Evolutionary conservation across 2,329 filamentous ascomycete species (phyloP), one percentile per base, ranked within the genome.

Genomic region (Xylaria multiplex): DNA sequence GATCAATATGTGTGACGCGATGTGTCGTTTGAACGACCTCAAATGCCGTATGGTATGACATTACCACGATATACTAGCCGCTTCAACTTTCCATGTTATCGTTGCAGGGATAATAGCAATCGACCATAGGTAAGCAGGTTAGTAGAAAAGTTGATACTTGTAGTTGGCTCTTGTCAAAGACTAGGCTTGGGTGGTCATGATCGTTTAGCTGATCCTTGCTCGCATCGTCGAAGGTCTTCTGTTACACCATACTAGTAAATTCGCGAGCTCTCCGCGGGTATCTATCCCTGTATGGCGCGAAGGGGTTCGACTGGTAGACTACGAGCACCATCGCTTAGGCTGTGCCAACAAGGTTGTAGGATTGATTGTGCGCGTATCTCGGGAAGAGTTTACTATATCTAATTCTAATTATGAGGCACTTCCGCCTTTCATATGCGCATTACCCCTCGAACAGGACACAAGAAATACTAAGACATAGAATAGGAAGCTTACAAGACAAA

Each of bases 1-100:
- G 62, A 62, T 50, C 30, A 57, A 66, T 67, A 63, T 59, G 54
- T 14, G 55, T 62, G 59, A 57, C 54, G 65, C 48, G 32, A 57
- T 32, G 37, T 32, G 22, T 53, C 35, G 45, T 59, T 56, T 35
- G 14, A 50, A 55, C 27, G n/a, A 46, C 32, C 32, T 42, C 32
- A 50, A 11, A 32, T 42, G 40, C 32, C 32, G 27, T 30, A 42
- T 50, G 62, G 43, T 55, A 19, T 40, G 32, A n/a, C 43, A 50
- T 43, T 57, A 30, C 37, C 8, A 61, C 57, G 27, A 14, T 9
- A 54, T 35, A 32, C 16, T 0, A 40, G 5, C 8, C 45, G 6
- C 42, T 52, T 49, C 30, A 35, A 40, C 37, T 42, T 37, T 19
- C 43, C 30, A 48, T 62, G 19, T 27, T 49, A 16, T 52, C 45